phyloP scores from a whole-genome alignment of 225 moss, liverwort and hornwort genomes.

The Neckera pumila region DNA sequence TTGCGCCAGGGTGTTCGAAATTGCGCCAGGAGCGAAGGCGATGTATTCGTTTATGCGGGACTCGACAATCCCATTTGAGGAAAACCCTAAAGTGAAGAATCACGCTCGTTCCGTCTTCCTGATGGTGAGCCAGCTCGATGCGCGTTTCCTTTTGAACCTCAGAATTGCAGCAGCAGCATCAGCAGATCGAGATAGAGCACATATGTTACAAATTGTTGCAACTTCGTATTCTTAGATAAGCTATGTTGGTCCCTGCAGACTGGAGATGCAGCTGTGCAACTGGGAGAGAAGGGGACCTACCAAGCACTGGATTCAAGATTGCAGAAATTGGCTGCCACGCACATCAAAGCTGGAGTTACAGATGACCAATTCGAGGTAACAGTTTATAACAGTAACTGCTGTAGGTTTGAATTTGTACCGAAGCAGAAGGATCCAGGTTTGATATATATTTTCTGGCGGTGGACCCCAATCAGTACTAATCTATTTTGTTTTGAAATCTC shows the following conservation, averaged over 20 bases:
- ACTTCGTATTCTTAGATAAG: neutral
- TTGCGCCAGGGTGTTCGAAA: slow-evolving; percentile 35
- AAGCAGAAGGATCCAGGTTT: neutral
- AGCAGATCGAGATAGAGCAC: neutral
- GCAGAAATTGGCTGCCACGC: slow-evolving; percentile 14
- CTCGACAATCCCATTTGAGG: slow-evolving; percentile 32
- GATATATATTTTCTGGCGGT: neutral
- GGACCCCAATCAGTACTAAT: neutral
- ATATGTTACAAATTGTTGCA: neutral
- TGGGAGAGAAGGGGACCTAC: slow-evolving; percentile 33
- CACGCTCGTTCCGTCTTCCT: slow-evolving; percentile 39
- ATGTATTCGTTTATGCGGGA: slow-evolving; percentile 41
- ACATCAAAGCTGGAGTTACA: slow-evolving; percentile 26
- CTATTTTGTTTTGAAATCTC: neutral
- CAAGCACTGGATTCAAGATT: slow-evolving; percentile 9
- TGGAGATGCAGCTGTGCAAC: slow-evolving; percentile 38
- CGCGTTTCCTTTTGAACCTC: neutral
- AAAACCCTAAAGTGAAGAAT: slow-evolving; percentile 38
- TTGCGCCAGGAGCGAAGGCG: slow-evolving; percentile 43
- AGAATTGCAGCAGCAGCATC: neutral
- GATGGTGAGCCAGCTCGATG: slow-evolving; percentile 17
- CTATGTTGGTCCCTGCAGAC: neutral
- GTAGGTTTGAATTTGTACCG: neutral
- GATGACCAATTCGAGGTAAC: slow-evolving; percentile 45
- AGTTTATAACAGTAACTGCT: too few relatives aligned